Evolutionary conservation across 768 basidiomycete species (phyloP).

Genomic region (Rossbeevera mucosa): DNA sequence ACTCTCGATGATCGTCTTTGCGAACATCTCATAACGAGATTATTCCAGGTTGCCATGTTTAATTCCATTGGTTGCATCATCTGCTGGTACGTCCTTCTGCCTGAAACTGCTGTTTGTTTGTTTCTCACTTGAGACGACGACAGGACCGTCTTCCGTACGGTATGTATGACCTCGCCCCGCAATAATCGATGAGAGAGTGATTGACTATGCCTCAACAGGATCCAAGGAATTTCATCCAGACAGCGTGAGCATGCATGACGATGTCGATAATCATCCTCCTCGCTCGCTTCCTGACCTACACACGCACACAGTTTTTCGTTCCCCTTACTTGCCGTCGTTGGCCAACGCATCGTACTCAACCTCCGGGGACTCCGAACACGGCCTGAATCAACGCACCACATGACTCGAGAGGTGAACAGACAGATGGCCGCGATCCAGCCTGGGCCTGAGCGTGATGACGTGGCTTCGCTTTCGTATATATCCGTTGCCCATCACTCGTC

Average conservation of each 20-base stretch:
- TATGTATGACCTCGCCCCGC: neutral
- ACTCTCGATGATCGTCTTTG: neutral
- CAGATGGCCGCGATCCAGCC: slow-evolving; percentile 10
- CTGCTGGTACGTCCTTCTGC: slow-evolving; percentile 12
- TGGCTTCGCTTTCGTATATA: neutral
- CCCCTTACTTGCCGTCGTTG: slow-evolving; percentile 13
- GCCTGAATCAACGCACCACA: slow-evolving; percentile 5
- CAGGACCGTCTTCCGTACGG: slow-evolving; percentile 9
- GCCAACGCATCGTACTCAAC: slow-evolving; percentile 24
- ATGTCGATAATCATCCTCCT: neutral
- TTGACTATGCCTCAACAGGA: slow-evolving; percentile 9
- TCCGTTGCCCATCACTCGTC: neutral
- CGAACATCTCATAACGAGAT: neutral
- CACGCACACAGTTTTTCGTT: slow-evolving; percentile 3
- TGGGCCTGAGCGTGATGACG: neutral
- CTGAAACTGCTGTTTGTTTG: neutral
- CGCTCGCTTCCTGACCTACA: neutral
- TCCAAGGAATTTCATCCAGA: slow-evolving; percentile 10
- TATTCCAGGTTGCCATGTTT: slow-evolving; percentile 5
- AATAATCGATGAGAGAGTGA: neutral
- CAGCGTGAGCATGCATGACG: slow-evolving; percentile 14
- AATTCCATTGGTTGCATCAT: slow-evolving; percentile 4
- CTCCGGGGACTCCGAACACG: slow-evolving; percentile 8
- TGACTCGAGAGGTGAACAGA: slow-evolving; percentile 10
- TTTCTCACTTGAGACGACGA: neutral